These are phyloP conservation scores for Scheffersomyces cryptocercus DNA, from an alignment of 1,139 yeast genomes.

Conservation along the genomic window DNA sequence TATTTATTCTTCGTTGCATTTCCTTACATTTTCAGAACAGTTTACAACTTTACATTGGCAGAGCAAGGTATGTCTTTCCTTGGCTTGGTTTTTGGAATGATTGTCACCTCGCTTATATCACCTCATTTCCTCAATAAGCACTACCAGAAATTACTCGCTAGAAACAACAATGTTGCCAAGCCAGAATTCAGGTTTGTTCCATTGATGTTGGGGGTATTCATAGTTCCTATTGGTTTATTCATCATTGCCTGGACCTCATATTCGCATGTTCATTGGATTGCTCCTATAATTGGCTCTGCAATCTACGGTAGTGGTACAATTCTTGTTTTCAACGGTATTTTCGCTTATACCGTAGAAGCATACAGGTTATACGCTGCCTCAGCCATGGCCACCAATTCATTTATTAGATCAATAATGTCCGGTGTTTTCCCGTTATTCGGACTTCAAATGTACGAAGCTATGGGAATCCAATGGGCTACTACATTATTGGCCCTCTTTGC, in stretches of 20 bases:
- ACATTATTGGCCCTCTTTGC: slow-evolving; percentile 9
- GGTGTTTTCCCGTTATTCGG: slow-evolving; percentile 12
- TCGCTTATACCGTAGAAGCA: slow-evolving; percentile 12
- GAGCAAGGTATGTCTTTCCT: slow-evolving; percentile 52
- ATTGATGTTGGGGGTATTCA: neutral
- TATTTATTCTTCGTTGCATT: slow-evolving; percentile 65
- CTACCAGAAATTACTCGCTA: neutral
- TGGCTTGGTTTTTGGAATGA: slow-evolving; percentile 53
- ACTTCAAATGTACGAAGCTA: slow-evolving; percentile 10
- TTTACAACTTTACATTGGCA: slow-evolving; percentile 42
- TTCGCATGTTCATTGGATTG: slow-evolving; percentile 9
- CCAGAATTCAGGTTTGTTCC: slow-evolving; percentile 1
- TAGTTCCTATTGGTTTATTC: slow-evolving; percentile 9
- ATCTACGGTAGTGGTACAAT: slow-evolving; percentile 1
- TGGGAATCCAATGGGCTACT: slow-evolving; percentile 13
- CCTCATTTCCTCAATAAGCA: neutral
- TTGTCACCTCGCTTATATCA: slow-evolving; percentile 5
- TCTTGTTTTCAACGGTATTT: slow-evolving; percentile 11
- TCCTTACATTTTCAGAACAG: slow-evolving; percentile 53
- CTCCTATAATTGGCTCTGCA: slow-evolving; percentile 9
- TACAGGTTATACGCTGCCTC: slow-evolving; percentile 13
- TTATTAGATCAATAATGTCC: slow-evolving; percentile 9
- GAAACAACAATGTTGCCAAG: neutral
- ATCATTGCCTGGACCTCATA: slow-evolving; percentile 12
- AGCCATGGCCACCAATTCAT: slow-evolving; percentile 13